Percentiles rank a stretch among this genome's conserved stretches.
These are phyloP conservation scores for Skeletonema tropicum DNA, from an alignment of 108 stramenopile species.

Conservation along the genomic window DNA sequence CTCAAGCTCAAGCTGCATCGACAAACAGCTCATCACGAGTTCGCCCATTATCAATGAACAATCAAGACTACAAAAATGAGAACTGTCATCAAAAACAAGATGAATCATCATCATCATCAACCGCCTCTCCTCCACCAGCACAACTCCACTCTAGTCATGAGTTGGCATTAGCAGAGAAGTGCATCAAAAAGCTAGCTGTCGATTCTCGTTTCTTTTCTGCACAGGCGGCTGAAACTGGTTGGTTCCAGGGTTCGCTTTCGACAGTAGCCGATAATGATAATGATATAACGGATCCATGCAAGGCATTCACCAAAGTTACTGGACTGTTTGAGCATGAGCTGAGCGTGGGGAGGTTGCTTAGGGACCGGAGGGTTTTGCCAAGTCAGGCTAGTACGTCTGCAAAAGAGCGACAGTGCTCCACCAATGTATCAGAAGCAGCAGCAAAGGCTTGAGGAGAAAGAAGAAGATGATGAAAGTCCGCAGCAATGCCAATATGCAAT, in stretches of 20 bases:
- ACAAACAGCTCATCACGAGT: too few species aligned
- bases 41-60: too few species aligned
- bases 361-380: constrained; percentile 68
- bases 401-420: not conserved
- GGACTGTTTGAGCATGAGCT: constrained; percentile 11
- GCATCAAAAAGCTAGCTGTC: constrained; percentile 12
- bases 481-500: constrained; percentile 52
- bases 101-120: too few species aligned
- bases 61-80: too few species aligned
- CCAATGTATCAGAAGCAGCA: not conserved
- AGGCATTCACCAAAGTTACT: not conserved
- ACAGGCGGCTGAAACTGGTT: constrained; percentile 9
- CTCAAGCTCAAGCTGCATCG: too few species aligned
- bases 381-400: constrained; percentile 42
- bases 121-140: constrained; percentile 1
- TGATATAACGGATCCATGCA: not conserved
- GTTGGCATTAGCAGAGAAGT: constrained; percentile 20
- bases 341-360: constrained; percentile 32
- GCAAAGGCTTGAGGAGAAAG: constrained; percentile 17
- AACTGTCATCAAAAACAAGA: too few species aligned
- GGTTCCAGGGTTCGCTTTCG: constrained; percentile 21
- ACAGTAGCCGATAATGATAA: not conserved
- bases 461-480: not conserved
- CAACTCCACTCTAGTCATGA: constrained; percentile 30
- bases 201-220: constrained; percentile 33